phyloP scores from a whole-genome alignment of 352 stramenopile species.

The Globisporangium paroecandrum region DNA sequence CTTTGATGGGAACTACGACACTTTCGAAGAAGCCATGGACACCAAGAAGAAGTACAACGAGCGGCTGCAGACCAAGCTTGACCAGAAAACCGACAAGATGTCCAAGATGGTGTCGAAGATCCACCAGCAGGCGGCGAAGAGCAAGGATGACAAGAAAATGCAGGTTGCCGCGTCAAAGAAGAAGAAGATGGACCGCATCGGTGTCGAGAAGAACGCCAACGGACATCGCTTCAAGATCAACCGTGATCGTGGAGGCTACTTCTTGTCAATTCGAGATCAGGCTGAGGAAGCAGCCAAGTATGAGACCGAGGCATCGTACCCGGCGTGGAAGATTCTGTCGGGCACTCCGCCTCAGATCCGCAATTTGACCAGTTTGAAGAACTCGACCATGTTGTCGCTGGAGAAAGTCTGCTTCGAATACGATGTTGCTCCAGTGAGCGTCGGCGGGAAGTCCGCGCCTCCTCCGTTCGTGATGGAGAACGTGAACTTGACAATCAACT shows the following conservation, averaged over 20 bases:
- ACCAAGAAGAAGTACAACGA: conserved; percentile 48
- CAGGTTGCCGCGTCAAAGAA: conserved; percentile 58
- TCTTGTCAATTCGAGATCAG: conserved; percentile 24
- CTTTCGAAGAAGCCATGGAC: conserved; percentile 47
- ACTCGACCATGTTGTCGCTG: conserved; percentile 49
- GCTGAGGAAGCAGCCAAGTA: conserved; percentile 46
- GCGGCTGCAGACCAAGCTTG: conserved; percentile 42
- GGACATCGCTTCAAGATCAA: conserved; percentile 60
- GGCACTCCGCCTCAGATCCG: conserved; percentile 47
- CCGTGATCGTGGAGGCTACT: conserved; percentile 45
- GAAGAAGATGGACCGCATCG: conserved; percentile 67
- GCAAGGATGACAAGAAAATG: conserved; percentile 64
- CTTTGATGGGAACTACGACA: conserved; percentile 61
- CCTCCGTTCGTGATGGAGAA: conserved; percentile 55
- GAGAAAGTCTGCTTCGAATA: conserved; percentile 56
- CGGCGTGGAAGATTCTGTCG: conserved; percentile 44
- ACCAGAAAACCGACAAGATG: conserved; percentile 56
- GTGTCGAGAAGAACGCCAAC: conserved; percentile 47
- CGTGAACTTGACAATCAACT: conserved; percentile 68
- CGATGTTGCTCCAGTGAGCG: conserved; percentile 1
- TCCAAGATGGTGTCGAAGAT: conserved; percentile 48
- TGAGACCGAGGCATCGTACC: conserved; percentile 27
- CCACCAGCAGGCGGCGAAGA: conserved; percentile 32
- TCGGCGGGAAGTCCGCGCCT: conserved; percentile 13
- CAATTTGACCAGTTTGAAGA: conserved; percentile 45